Conservation (phyloP, 306 rosid genomes). For the Trifolium pratense region DNA sequence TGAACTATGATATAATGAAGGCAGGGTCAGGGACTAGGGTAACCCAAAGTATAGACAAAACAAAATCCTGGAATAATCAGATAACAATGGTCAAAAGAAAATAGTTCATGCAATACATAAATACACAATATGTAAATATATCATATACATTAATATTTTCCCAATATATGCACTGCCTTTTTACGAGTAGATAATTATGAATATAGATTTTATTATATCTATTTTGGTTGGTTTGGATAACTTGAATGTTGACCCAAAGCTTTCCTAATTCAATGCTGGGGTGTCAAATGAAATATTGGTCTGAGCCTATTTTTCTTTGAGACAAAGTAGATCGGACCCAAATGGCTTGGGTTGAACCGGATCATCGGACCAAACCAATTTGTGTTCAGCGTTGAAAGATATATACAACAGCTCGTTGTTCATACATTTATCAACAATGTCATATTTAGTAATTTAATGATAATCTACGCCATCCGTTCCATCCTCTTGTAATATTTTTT, state of each 20-base stretch:
- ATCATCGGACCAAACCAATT: background rate
- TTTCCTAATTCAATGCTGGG: background rate
- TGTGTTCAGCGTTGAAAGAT: background rate
- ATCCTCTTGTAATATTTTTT: background rate
- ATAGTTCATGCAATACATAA: background rate
- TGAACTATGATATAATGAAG: background rate
- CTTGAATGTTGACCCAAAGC: background rate
- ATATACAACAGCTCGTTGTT: background rate
- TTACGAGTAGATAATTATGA: too few species aligned
- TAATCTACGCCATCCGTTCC: background rate
- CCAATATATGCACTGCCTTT: too few species aligned
- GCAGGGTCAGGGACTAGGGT: background rate
- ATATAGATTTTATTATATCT: too few species aligned
- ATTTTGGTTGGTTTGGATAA: background rate
- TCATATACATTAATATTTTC: background rate
- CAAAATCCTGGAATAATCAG: background rate
- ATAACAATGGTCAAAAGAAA: background rate
- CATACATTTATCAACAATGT: background rate
- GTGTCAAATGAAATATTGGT: background rate
- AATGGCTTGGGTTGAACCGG: background rate
- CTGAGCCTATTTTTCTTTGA: background rate
- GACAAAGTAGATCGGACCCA: background rate
- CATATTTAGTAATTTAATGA: background rate
- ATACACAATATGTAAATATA: background rate
- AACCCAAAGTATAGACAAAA: background rate